Evolutionary conservation across 768 basidiomycete genomes (phyloP).

Genomic region (Coprinellus micaceus): DNA sequence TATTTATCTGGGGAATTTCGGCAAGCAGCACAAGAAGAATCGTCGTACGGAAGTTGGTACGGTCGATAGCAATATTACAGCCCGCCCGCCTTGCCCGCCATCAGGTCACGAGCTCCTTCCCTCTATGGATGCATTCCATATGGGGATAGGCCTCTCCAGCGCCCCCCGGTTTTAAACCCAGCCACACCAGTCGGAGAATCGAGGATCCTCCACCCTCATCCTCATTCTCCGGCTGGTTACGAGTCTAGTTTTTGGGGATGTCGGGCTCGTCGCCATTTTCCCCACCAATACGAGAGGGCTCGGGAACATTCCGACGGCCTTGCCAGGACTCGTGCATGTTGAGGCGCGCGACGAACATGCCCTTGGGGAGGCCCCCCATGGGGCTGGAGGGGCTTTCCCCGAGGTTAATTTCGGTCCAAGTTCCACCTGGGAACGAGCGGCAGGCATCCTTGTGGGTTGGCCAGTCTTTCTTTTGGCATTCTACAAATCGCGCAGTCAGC

Average conservation of each 20-base stretch:
- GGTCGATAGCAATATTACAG: no score
- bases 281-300: not conserved
- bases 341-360: slow-evolving; percentile 8
- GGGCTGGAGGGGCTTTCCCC: slow-evolving; percentile 5
- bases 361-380: not conserved
- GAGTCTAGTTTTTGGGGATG: slow-evolving; percentile 27
- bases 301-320: slow-evolving; percentile 2
- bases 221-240: no score
- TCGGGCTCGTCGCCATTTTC: not conserved
- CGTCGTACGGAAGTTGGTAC: no score
- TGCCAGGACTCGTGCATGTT: slow-evolving; percentile 22
- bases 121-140: no score
- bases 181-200: no score
- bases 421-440: slow-evolving; percentile 34
- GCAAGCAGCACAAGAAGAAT: no score
- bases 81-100: no score
- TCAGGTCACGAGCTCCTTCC: no score
- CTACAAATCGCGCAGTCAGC: slow-evolving; percentile 16
- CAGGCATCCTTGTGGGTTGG: slow-evolving; percentile 33
- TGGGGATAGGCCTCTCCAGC: no score
- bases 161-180: no score
- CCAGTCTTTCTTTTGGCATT: slow-evolving; percentile 42
- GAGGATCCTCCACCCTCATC: no score
- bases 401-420: slow-evolving; percentile 31
- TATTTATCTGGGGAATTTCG: no score